These are phyloP conservation scores for Corylus heterophylla DNA, from an alignment of 306 rosid genomes.

Conservation along the genomic window DNA sequence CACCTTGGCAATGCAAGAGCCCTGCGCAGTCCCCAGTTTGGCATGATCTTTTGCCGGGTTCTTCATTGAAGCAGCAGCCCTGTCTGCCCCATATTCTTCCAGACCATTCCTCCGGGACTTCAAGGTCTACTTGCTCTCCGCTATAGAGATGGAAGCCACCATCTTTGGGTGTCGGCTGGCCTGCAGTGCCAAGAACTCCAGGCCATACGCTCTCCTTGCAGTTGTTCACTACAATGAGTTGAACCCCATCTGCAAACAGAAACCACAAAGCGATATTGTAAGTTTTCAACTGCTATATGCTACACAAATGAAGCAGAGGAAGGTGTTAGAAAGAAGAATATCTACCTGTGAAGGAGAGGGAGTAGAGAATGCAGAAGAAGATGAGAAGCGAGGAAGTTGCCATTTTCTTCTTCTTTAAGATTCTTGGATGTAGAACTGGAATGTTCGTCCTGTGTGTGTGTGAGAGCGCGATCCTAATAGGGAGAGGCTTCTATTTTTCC, in stretches of 20 bases:
- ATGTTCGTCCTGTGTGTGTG: conserved; percentile 3
- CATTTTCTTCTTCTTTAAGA: conserved; percentile 27
- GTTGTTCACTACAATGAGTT: conserved; percentile 63
- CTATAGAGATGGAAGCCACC: conserved; percentile 69
- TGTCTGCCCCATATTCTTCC: conserved; percentile 82
- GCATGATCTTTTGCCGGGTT: conserved; percentile 53
- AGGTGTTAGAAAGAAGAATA: neutral
- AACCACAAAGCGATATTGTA: neutral
- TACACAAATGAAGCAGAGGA: neutral
- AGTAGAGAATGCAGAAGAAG: conserved; percentile 35
- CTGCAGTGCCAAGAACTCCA: conserved; percentile 59
- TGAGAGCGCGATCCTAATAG: neutral
- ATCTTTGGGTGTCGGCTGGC: conserved; percentile 43
- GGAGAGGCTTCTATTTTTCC: conserved; percentile 28
- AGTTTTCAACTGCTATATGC: neutral
- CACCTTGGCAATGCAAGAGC: conserved; percentile 53
- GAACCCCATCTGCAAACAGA: conserved; percentile 48
- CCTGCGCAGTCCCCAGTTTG: conserved; percentile 71
- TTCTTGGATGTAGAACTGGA: conserved; percentile 11
- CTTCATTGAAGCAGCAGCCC: conserved; percentile 53
- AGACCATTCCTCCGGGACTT: conserved; percentile 60
- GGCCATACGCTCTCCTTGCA: conserved; percentile 79
- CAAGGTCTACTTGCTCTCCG: conserved; percentile 44
- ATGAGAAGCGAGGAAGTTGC: conserved; percentile 30
- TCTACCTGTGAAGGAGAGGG: conserved; percentile 41